Evolutionary conservation across 176 grass and related monocot species (phyloP), one percentile per base, ranked within the genome.

Genomic region (Rhynchospora breviuscula): DNA sequence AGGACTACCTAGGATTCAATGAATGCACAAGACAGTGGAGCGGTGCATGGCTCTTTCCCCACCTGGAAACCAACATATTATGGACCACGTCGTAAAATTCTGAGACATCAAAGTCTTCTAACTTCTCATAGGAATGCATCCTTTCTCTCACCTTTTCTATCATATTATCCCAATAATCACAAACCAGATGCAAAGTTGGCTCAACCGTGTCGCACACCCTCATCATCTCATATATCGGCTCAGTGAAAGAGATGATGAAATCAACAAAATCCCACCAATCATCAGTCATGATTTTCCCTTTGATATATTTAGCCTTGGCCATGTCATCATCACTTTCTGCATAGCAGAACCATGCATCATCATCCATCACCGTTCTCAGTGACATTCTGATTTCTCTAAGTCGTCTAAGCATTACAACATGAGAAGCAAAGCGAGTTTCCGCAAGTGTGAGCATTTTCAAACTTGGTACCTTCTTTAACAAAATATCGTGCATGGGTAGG

Each of bases 381-480:
- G 79, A 66, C 1, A 1, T 65, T 33, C 35, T 84, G 19, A 33
- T 45, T 18, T 64, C 40, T 31, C 18, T 52, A 66, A 79, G 79
- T 33, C 43, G 23, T 25, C 21, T 76, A 7, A 84, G 45, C 72
- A 81, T 22, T 18, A 80, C 35, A 72, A 70, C 78, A 8, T 45
- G 13, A 14, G 17, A 76, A 8, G 79, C 79, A 76, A 76, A 77
- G 8, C 66, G 3, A 43, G 56, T 87, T 2, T 75, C n/a, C 8
- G 3, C 65, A 58, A 87, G 19, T 12, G 48, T 78, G 58, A 87
- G 66, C 14, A 87, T 59, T 80, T 87, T 87, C 49, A 87, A 64
- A 53, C 63, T 33, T 29, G 72, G 46, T 63, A 63, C 63, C n/a
- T 83, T 26, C 43, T 83, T 87, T 44, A 53, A 65, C 40, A 87